Percentiles rank a stretch among this genome's conserved stretches.
Conservation (phyloP, 164 flowering plant genomes). For the Magnolia changhungtana region DNA sequence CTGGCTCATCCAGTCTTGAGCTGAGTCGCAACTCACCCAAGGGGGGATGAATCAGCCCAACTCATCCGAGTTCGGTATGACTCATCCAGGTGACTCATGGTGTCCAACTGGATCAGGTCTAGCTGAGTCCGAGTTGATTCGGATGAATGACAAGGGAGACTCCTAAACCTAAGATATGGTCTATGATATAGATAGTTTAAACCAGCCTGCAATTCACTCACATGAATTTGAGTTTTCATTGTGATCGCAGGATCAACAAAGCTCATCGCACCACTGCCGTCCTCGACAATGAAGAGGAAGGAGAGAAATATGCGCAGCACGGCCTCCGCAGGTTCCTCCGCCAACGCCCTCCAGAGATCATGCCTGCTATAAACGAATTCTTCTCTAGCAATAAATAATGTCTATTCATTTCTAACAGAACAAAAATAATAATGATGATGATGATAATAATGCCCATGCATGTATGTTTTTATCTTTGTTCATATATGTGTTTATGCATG, state of each 20-base stretch:
- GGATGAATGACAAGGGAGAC: background rate
- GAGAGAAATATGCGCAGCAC: conserved; percentile 71
- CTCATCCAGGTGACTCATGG: no score
- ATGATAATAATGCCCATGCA: background rate
- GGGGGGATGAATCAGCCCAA: no score
- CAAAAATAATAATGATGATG: background rate
- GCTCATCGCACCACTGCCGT: conserved; percentile 42
- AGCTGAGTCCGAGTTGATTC: background rate
- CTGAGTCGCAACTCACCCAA: no score
- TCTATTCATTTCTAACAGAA: background rate
- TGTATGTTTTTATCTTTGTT: background rate
- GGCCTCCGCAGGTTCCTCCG: conserved; percentile 67
- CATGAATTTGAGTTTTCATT: background rate
- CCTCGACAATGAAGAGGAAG: conserved; percentile 71
- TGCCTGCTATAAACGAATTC: conserved; percentile 69
- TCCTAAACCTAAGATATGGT: background rate
- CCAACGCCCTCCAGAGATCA: conserved; percentile 69
- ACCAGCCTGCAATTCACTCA: background rate
- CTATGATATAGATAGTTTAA: background rate
- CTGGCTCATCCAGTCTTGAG: no score
- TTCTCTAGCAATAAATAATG: conserved; percentile 31
- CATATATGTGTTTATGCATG: background rate
- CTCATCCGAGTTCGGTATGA: no score
- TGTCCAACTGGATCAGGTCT: background rate
- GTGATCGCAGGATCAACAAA: conserved; percentile 51